phyloP scores from a whole-genome alignment of 2,329 filamentous ascomycete genomes.

The Cladophialophora bantiana region DNA sequence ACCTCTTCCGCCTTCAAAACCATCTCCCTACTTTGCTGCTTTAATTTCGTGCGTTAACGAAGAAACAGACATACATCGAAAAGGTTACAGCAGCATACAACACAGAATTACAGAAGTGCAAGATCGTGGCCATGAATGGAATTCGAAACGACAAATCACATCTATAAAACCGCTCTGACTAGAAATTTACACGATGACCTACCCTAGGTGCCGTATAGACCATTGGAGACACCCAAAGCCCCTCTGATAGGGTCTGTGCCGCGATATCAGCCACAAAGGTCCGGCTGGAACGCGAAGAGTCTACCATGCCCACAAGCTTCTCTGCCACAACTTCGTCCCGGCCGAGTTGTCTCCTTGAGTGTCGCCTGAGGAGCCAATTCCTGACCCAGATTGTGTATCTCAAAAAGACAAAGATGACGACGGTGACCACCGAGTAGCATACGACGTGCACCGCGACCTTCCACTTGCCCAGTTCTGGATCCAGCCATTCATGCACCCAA shows the following conservation, averaged over 20 bases:
- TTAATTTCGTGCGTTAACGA: no score
- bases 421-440: not conserved
- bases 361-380: slow-evolving; percentile 4
- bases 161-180: not conserved
- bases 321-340: not conserved
- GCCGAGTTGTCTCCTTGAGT: not conserved
- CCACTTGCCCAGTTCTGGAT: slow-evolving; percentile 55
- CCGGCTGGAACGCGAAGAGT: not conserved
- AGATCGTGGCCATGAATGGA: no score
- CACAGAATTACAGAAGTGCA: no score
- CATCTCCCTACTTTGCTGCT: no score
- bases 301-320: not conserved
- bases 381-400: not conserved
- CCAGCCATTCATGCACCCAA: slow-evolving; percentile 79
- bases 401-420: slow-evolving; percentile 1
- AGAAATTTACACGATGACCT: not conserved
- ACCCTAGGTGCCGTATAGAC: not conserved
- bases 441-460: not conserved
- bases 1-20: no score
- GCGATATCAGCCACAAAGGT: not conserved
- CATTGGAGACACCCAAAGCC: not conserved
- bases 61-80: no score
- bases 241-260: slow-evolving; percentile 1
- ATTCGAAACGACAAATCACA: no score
- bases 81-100: no score